Evolutionary conservation across 2,329 filamentous ascomycete genomes (phyloP).

Genomic region (Fusarium newnesense): DNA sequence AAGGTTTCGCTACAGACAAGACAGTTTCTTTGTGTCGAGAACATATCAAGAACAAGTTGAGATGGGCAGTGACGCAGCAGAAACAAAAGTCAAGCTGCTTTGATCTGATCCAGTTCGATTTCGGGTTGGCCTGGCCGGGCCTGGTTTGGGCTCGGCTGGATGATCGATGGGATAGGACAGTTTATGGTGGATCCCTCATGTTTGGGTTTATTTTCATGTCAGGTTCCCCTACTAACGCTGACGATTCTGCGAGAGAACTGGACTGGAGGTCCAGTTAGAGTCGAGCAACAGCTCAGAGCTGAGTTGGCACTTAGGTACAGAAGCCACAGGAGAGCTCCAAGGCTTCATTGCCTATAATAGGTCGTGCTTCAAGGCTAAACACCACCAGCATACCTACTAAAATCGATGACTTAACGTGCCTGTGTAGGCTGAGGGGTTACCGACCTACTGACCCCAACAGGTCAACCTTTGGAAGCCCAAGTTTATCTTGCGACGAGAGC

Average conservation of each 20-base stretch:
- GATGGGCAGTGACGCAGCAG: constrained; percentile 39
- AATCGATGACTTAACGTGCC: constrained; percentile 26
- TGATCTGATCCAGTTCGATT: constrained; percentile 38
- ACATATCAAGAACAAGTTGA: constrained; percentile 25
- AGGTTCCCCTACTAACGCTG: constrained; percentile 10
- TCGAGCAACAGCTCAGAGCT: constrained; percentile 5
- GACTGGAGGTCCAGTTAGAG: constrained; percentile 1
- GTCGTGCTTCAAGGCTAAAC: background rate
- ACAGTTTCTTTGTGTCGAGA: constrained; percentile 6
- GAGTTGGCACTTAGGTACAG: background rate
- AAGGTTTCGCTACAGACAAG: constrained; percentile 10
- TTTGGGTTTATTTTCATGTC: constrained; percentile 19
- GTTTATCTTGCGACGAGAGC: background rate
- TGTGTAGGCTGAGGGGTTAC: background rate
- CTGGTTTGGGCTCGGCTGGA: constrained; percentile 15
- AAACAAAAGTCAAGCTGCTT: constrained; percentile 36
- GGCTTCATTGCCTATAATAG: background rate
- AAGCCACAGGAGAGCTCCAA: constrained; percentile 16
- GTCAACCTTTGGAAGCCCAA: background rate
- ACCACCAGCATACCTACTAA: constrained; percentile 6
- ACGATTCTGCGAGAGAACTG: background rate
- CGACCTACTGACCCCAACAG: background rate
- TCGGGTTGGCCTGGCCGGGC: constrained; percentile 26
- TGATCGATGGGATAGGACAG: constrained; percentile 34
- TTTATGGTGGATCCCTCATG: constrained; percentile 31